A percentile compares a stretch with the other conserved stretches of the same genome.
phyloP scores from a whole-genome alignment of 2,329 filamentous ascomycete species.

The Aspergillus neotritici region DNA sequence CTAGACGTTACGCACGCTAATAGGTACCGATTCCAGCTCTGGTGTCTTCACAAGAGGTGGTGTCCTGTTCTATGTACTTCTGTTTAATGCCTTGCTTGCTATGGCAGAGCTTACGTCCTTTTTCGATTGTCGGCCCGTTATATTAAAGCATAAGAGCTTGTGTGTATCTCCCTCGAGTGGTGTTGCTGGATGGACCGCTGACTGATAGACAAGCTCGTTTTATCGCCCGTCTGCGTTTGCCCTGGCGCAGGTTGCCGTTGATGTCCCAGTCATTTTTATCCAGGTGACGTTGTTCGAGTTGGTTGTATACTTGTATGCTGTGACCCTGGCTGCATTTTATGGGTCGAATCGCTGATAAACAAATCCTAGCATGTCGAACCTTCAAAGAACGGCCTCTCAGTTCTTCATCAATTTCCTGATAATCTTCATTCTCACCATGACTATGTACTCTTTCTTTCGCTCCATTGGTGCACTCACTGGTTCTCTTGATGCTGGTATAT shows the following conservation, averaged over 20 bases:
- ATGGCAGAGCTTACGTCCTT: slow-evolving; percentile 57
- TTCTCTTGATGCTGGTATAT: slow-evolving; percentile 45
- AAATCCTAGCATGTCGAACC: slow-evolving; percentile 45
- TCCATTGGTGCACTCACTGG: slow-evolving; percentile 45
- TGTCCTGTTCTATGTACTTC: slow-evolving; percentile 56
- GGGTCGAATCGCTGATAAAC: slow-evolving; percentile 5
- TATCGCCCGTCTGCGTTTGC: slow-evolving; percentile 59
- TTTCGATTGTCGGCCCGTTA: slow-evolving; percentile 58
- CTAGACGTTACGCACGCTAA: no score
- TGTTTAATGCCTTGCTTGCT: slow-evolving; percentile 59
- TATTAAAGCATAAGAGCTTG: slow-evolving; percentile 66
- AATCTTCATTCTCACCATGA: slow-evolving; percentile 50
- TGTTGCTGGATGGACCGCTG: no score
- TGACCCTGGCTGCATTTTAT: accelerated
- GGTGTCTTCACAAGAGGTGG: slow-evolving; percentile 57
- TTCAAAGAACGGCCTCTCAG: slow-evolving; percentile 53
- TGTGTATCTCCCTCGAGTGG: slow-evolving; percentile 15
- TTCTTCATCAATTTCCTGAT: slow-evolving; percentile 58
- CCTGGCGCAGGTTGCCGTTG: slow-evolving; percentile 53
- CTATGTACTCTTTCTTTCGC: slow-evolving; percentile 52
- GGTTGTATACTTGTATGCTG: slow-evolving; percentile 52
- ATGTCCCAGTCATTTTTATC: slow-evolving; percentile 53
- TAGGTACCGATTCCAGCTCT: slow-evolving; percentile 25
- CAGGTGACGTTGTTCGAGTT: slow-evolving; percentile 56
- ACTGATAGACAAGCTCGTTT: slow-evolving; percentile 47